These are phyloP conservation scores for Penicillium sumatraense DNA, from an alignment of 2,329 filamentous ascomycete genomes.

Conservation along the genomic window DNA sequence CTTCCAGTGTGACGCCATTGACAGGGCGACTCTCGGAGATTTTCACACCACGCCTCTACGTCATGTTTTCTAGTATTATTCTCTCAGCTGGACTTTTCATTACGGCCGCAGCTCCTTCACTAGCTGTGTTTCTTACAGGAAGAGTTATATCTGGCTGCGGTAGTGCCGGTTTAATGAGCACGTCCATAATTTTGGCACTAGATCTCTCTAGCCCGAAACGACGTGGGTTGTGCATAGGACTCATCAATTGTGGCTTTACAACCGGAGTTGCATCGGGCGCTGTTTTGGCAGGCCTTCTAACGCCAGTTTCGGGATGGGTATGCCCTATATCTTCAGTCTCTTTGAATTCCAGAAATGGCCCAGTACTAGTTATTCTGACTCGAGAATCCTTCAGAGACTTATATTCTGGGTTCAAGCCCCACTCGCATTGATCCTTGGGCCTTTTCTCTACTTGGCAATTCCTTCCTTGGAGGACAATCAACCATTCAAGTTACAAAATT, in stretches of 20 bases:
- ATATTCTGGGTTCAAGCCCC: constrained; percentile 77
- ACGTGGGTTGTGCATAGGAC: constrained; percentile 73
- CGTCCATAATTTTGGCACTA: constrained; percentile 76
- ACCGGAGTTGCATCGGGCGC: constrained; percentile 73
- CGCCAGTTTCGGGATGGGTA: constrained; percentile 72
- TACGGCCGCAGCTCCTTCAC: constrained; percentile 64
- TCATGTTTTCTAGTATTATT: constrained; percentile 64
- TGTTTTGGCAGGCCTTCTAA: constrained; percentile 69
- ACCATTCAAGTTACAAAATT: constrained; percentile 46
- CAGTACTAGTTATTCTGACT: not conserved
- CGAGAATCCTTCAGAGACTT: constrained; percentile 56
- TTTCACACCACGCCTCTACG: constrained; percentile 70
- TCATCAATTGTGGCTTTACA: constrained; percentile 75
- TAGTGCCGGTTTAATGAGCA: constrained; percentile 72
- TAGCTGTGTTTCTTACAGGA: constrained; percentile 69
- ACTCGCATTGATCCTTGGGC: constrained; percentile 63
- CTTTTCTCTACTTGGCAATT: constrained; percentile 68
- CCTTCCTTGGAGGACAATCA: constrained; percentile 51
- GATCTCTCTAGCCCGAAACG: constrained; percentile 70
- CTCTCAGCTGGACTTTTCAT: constrained; percentile 67
- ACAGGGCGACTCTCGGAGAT: constrained; percentile 74
- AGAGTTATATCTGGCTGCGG: constrained; percentile 71
- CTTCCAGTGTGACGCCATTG: constrained; percentile 67
- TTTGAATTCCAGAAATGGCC: not conserved
- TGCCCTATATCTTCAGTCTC: constrained; percentile 32